Conservation (phyloP, 108 stramenopile genomes). For the Pseudonitzschia delicatissima region DNA sequence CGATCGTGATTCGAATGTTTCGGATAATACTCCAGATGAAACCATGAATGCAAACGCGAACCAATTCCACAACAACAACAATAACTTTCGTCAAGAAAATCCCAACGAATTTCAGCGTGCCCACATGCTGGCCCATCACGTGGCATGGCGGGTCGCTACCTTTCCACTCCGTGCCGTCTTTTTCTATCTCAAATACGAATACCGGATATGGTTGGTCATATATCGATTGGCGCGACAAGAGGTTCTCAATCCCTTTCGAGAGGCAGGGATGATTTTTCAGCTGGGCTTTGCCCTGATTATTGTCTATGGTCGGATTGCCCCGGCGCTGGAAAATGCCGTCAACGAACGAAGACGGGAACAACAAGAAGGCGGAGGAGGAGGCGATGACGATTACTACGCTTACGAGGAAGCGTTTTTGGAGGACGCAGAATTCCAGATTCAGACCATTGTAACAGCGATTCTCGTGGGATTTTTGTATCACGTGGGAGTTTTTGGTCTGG, state of each 20-base stretch:
- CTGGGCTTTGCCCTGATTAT: not conserved
- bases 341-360: slow-evolving; percentile 3
- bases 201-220: not conserved
- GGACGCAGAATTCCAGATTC: slow-evolving; percentile 1
- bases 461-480: not conserved
- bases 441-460: not conserved
- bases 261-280: slow-evolving; percentile 2
- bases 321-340: not conserved
- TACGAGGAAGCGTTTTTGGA: not conserved
- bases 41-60: no score
- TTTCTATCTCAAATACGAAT: slow-evolving; percentile 2
- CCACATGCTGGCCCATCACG: not conserved
- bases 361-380: not conserved
- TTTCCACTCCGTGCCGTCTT: slow-evolving; percentile 1
- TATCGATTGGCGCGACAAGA: not conserved
- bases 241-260: not conserved
- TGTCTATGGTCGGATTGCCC: not conserved
- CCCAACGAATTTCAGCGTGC: not conserved
- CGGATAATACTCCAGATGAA: no score
- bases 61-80: not conserved
- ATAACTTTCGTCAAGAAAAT: not conserved
- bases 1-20: no score
- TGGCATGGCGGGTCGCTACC: not conserved
- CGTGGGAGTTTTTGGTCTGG: not conserved
- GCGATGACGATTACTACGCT: slow-evolving; percentile 4